Percentiles rank a stretch among this genome's conserved stretches.
Evolutionary conservation across 805 yeast genomes (phyloP).

Genomic region (Yarrowia deformans): DNA sequence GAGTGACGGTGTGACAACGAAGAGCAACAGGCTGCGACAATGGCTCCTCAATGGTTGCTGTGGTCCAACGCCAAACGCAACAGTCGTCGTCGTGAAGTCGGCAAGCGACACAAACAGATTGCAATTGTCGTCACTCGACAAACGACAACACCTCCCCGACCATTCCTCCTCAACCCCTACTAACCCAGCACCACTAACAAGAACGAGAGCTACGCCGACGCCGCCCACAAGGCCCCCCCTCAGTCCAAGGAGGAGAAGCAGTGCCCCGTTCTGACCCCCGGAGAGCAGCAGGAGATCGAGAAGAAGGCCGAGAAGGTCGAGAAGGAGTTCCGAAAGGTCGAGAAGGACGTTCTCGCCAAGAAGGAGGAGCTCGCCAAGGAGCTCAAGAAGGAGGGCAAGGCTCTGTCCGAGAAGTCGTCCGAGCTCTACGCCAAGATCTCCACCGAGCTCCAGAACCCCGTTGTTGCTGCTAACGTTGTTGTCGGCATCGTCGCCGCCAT

Average conservation of each 20-base stretch:
- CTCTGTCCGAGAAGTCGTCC: slow-evolving; percentile 29
- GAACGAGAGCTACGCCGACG: slow-evolving; percentile 40
- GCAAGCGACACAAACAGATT: no score
- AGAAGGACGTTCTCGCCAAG: slow-evolving; percentile 46
- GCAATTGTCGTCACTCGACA: no score
- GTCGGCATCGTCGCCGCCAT: slow-evolving; percentile 42
- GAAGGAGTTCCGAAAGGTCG: slow-evolving; percentile 43
- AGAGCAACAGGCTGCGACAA: not conserved
- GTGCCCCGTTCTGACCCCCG: slow-evolving; percentile 27
- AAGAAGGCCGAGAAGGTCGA: slow-evolving; percentile 38
- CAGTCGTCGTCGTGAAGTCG: no score
- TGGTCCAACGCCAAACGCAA: no score
- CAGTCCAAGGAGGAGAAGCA: slow-evolving; percentile 37
- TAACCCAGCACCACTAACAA: slow-evolving; percentile 30
- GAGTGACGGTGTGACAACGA: not conserved
- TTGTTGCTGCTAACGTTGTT: slow-evolving; percentile 42
- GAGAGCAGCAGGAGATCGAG: slow-evolving; percentile 31
- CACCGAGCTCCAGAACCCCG: slow-evolving; percentile 44
- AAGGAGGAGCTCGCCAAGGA: slow-evolving; percentile 47
- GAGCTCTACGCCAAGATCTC: slow-evolving; percentile 35
- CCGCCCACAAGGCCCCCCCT: slow-evolving; percentile 39
- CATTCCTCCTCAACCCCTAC: not conserved
- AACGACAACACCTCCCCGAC: no score
- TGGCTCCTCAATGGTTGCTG: no score
- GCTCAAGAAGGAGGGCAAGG: slow-evolving; percentile 46